A percentile compares a stretch with the other conserved stretches of the same genome.
Conservation (phyloP, 352 stramenopile species). For the Globisporangium orthogonon region DNA sequence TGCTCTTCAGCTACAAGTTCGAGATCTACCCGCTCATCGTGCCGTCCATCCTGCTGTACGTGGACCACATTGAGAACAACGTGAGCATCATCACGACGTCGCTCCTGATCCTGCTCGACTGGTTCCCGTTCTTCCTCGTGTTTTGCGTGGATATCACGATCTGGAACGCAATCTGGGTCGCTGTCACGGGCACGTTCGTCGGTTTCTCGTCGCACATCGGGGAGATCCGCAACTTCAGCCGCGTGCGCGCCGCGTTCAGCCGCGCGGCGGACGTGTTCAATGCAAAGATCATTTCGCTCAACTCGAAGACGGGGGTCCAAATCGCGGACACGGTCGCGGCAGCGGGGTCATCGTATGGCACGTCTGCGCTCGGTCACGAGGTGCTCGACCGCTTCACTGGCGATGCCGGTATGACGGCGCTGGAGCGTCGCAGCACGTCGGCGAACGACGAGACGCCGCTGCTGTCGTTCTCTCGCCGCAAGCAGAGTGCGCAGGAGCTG, state of each 20-base stretch:
- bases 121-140: conserved; percentile 96
- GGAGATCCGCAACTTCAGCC: conserved; percentile 92
- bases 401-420: conserved; percentile 18
- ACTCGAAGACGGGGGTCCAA: conserved; percentile 71
- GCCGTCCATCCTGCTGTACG: conserved; percentile 93
- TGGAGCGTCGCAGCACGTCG: conserved; percentile 1
- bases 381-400: conserved; percentile 49
- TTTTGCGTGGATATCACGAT: conserved; percentile 99
- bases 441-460: conserved; percentile 55
- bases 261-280: conserved; percentile 85
- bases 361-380: conserved; percentile 36
- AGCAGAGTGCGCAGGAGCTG: conserved; percentile 71
- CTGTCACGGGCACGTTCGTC: conserved; percentile 94
- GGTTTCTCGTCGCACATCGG: conserved; percentile 96
- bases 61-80: conserved; percentile 92
- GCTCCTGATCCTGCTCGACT: conserved; percentile 93
- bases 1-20: conserved; percentile 98
- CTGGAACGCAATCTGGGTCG: conserved; percentile 97
- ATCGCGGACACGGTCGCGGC: conserved; percentile 24
- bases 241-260: conserved; percentile 84
- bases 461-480: conserved; percentile 81
- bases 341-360: conserved; percentile 35
- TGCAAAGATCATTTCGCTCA: conserved; percentile 69
- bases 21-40: conserved; percentile 95
- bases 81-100: conserved; percentile 80